A percentile compares a stretch with the other conserved stretches of the same genome.
phyloP scores from a whole-genome alignment of 192 early-diverging fungal genomes.

The Coemansia sp. region DNA sequence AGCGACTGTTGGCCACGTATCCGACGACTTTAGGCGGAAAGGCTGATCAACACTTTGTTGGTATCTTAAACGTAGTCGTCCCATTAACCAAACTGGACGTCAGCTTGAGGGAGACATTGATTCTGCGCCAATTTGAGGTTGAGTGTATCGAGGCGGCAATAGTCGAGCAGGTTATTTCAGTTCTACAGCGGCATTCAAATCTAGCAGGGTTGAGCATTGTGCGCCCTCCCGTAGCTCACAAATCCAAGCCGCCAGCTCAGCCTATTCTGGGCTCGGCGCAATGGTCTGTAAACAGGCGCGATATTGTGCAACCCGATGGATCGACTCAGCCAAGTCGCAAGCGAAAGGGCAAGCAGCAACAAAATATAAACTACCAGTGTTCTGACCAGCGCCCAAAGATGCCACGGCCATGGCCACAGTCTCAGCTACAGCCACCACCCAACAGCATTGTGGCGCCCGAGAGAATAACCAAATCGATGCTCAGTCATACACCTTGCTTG shows the following conservation, averaged over 20 bases:
- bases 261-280: not conserved
- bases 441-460: not conserved
- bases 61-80: slow-evolving; percentile 20
- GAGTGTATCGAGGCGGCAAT: slow-evolving; percentile 20
- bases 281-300: not conserved
- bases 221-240: not conserved
- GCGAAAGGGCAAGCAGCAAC: slow-evolving; percentile 6
- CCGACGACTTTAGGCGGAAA: not conserved
- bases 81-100: slow-evolving; percentile 23
- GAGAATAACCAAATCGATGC: not conserved
- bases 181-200: not conserved
- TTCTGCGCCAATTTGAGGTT: slow-evolving; percentile 12
- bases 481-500: not conserved
- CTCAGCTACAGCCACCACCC: not conserved
- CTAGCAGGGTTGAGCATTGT: not conserved
- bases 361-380: not conserved
- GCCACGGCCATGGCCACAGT: not conserved
- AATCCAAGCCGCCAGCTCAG: not conserved
- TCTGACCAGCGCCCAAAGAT: not conserved
- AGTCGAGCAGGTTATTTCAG: not conserved
- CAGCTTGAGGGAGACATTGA: slow-evolving; percentile 20
- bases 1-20: not conserved
- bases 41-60: slow-evolving; percentile 11
- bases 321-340: not conserved
- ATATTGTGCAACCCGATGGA: not conserved